Evolutionary conservation across 768 basidiomycete genomes (phyloP), one percentile per base, ranked within the genome.

Genomic region (Mycena pura): DNA sequence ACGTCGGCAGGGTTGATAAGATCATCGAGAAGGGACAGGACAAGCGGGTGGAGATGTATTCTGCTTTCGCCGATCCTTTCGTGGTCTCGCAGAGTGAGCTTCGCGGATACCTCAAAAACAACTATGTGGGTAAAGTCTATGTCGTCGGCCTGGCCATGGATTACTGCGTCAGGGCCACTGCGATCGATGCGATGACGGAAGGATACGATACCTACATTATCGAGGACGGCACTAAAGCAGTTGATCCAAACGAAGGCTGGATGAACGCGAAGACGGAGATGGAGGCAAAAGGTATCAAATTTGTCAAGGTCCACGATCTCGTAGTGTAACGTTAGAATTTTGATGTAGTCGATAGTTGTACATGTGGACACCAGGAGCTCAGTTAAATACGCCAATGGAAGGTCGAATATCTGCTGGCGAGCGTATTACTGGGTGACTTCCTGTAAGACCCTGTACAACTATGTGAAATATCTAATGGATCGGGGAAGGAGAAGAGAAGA

Each of bases 91-190:
- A 60, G 44, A 70, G 63, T 52, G 66, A 55, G 32, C 62, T 68
- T 3, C 43, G 41, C 4, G 57, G 47, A n/a, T 47, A 51, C 31
- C 62, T 84, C 43, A 66, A 63, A 56, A 68, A 70, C 19, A 70
- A 75, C 45, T 72, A 66, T 0, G 77, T 88, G 3, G 76, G 74
- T 8, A 78, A 80, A 34, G 74, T 89, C 8, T 84, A 84, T 49
- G 72, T 91, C 19, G 80, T 82, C 9, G 84, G 84, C 0, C 73
- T 91, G 39, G 90, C 90, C 28, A 82, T 86, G 24, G 90, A 91
- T 67, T 89, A 84, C 65, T 91, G 89, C 60, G 87, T 89, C 49
- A 74, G 76, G 40, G 70, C 62, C 19, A 81, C 80, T 4, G 82
- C 82, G 28, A 63, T 80, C 6, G 81, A 85, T 60, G 78, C 80